Percentiles rank a stretch among this genome's conserved stretches.
phyloP scores from a whole-genome alignment of 768 basidiomycete genomes.

The Lactifluus pinguis region DNA sequence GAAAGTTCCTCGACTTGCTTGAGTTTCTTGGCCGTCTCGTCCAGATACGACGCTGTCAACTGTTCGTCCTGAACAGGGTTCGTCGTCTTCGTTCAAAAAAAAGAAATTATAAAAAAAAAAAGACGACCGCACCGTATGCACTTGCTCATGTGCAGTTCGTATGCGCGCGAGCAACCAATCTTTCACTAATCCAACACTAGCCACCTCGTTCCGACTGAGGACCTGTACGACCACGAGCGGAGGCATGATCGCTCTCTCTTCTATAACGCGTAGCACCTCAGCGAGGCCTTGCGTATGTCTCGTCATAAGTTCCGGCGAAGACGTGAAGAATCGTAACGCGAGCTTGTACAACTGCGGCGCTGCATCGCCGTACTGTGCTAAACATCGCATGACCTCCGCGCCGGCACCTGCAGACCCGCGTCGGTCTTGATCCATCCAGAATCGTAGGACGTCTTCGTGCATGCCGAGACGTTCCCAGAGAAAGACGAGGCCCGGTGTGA shows the following conservation, averaged over 20 bases:
- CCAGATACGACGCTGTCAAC: constrained; percentile 78
- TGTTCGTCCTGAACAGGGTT: constrained; percentile 58
- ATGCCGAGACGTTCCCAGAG: constrained; percentile 93
- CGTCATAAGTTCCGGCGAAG: constrained; percentile 60
- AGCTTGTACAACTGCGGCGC: constrained; percentile 78
- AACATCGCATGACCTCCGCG: constrained; percentile 51
- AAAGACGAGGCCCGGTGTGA: constrained; percentile 76
- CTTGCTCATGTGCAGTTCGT: constrained; percentile 60
- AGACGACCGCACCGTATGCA: constrained; percentile 51
- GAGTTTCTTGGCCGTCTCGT: constrained; percentile 73
- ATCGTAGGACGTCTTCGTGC: constrained; percentile 91
- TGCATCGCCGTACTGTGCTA: constrained; percentile 61
- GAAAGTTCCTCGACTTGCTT: constrained; percentile 75
- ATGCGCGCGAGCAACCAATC: constrained; percentile 83
- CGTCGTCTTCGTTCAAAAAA: too few relatives aligned
- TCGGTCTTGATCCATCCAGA: constrained; percentile 74
- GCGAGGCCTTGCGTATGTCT: constrained; percentile 65
- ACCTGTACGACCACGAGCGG: constrained; percentile 88
- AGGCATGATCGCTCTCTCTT: constrained; percentile 74
- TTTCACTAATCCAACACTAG: constrained; percentile 87
- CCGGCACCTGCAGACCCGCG: constrained; percentile 33
- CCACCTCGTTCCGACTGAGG: constrained; percentile 76
- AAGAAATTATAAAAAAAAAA: too few relatives aligned
- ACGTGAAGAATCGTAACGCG: constrained; percentile 84
- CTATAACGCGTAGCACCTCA: constrained; percentile 65